Conservation (phyloP, 192 early-diverging fungal genomes). For the Coemansia sp. region DNA sequence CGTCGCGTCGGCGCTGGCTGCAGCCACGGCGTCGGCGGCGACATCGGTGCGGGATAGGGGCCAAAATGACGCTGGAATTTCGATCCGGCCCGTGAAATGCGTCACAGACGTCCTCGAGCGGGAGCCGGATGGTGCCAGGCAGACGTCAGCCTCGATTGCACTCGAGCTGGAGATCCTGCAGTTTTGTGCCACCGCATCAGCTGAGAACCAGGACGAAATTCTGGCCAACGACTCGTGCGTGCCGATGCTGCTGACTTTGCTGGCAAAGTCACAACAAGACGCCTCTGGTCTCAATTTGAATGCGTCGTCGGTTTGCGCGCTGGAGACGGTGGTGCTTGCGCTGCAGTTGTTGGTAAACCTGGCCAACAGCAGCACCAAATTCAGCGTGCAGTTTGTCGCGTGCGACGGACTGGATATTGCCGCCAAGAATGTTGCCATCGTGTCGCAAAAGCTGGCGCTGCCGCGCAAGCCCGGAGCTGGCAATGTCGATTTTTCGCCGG, state of each 20-base stretch:
- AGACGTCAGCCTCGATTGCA: conserved; percentile 23
- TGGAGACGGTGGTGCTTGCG: conserved; percentile 29
- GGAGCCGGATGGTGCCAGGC: conserved; percentile 10
- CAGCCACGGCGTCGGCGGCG: not conserved
- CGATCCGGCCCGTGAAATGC: not conserved
- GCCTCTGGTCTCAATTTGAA: not conserved
- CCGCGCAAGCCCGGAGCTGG: not conserved
- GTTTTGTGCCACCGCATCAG: conserved; percentile 36
- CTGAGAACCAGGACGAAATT: conserved; percentile 34
- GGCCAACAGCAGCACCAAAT: conserved; percentile 39
- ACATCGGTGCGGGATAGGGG: not conserved
- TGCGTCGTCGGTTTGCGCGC: not conserved
- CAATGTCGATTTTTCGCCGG: conserved; percentile 3
- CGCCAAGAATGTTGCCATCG: conserved; percentile 35
- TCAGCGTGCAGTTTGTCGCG: conserved; percentile 34
- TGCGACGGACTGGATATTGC: conserved; percentile 27
- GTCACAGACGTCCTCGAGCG: not conserved
- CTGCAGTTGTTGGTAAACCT: conserved; percentile 46
- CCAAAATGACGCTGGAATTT: not conserved
- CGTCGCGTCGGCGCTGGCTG: not conserved
- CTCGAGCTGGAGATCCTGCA: conserved; percentile 41
- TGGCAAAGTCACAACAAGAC: conserved; percentile 28
- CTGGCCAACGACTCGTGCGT: conserved; percentile 20
- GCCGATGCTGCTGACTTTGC: conserved; percentile 19
- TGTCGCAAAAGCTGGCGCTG: conserved; percentile 16